Base-by-base conservation (phyloP, 208 protist genomes). In the Spongospora subterranea region DNA sequence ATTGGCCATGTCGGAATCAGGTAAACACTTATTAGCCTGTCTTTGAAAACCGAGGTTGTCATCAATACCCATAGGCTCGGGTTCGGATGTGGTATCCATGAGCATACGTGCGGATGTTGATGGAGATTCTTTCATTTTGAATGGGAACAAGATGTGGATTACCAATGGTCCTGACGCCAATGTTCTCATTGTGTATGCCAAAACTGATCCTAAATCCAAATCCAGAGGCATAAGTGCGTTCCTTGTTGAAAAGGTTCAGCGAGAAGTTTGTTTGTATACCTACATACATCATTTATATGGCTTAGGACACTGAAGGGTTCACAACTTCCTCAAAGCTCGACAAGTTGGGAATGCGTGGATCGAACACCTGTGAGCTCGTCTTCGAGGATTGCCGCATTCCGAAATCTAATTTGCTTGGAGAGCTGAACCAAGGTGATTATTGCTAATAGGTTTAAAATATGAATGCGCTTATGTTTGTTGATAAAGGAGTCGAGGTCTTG, bases 81-180 rank as follows among this genome's bases (percentile, higher is more conserved):
- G 97, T 40, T 98, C 96, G 0, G 97, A 99, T 90, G 97, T 98
- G 0, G 94, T 98, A 17, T 96, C 95, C n/a, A 99, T 99, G 97
- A 94, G 93, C 88, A 96, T 96, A 11, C 95, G 50, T 32, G 98
- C 97, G 0, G 95, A 93, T 41, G 95, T 95, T 89, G 92, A 96
- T 50, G 95, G 43, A 38, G 89, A 65, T 35, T 6, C 6, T 38
- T 89, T 53, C 89, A 54, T 93, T 46, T 90, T 98, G 17, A 98
- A 98, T 91, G 98, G 98, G 41, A 97, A 94, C 88, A 99, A 99
- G 94, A 98, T 98, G 88, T 99, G 97, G 97, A 98, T 98, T 88
- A 99, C 98, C 0, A 99, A 99, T 92, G 98, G 89, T 13, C 91
- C 90, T 1, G 91, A 92, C 89, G 98, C 97, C 6, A 97, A 98